A percentile compares a stretch with the other conserved stretches of the same genome.
These are phyloP conservation scores for Bipolaris cookei DNA, from an alignment of 2,329 filamentous ascomycete species.

Conservation along the genomic window DNA sequence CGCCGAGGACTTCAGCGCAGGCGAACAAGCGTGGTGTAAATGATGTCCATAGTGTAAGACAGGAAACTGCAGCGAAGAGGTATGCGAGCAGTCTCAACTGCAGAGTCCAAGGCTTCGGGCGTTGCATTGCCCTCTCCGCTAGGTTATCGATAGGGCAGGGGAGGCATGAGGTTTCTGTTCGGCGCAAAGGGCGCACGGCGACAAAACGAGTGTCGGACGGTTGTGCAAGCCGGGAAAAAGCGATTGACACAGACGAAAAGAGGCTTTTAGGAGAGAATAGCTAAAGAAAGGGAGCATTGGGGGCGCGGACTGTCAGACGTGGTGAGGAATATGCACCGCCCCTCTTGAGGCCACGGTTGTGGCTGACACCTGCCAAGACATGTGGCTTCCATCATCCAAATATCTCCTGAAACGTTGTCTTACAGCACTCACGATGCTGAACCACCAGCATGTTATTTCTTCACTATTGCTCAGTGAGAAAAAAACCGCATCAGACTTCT, in stretches of 20 bases:
- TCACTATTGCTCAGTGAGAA: background rate
- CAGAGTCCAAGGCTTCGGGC: slow-evolving; percentile 66
- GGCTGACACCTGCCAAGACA: slow-evolving; percentile 5
- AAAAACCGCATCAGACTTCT: background rate
- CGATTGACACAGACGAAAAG: slow-evolving; percentile 4
- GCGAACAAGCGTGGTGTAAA: slow-evolving; percentile 63
- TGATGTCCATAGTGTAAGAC: slow-evolving; percentile 66
- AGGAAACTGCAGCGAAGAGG: slow-evolving; percentile 64
- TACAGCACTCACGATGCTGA: background rate
- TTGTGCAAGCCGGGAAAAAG: background rate
- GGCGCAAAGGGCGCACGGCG: slow-evolving; percentile 27
- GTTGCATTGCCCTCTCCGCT: slow-evolving; percentile 49
- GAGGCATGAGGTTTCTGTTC: slow-evolving; percentile 24
- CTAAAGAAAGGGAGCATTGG: slow-evolving; percentile 1
- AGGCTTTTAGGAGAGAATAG: background rate
- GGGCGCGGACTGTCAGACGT: slow-evolving; percentile 5
- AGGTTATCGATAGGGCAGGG: slow-evolving; percentile 25
- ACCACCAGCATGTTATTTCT: background rate
- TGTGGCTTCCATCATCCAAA: background rate
- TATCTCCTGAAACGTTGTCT: background rate
- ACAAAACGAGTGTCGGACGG: background rate
- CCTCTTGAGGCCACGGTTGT: background rate
- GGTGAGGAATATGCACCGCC: slow-evolving; percentile 1
- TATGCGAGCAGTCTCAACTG: slow-evolving; percentile 76
- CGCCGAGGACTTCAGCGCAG: slow-evolving; percentile 61